A percentile compares a stretch with the other conserved stretches of the same genome.
These are phyloP conservation scores for Mycena capillaripes DNA, from an alignment of 768 basidiomycete species.

Conservation along the genomic window DNA sequence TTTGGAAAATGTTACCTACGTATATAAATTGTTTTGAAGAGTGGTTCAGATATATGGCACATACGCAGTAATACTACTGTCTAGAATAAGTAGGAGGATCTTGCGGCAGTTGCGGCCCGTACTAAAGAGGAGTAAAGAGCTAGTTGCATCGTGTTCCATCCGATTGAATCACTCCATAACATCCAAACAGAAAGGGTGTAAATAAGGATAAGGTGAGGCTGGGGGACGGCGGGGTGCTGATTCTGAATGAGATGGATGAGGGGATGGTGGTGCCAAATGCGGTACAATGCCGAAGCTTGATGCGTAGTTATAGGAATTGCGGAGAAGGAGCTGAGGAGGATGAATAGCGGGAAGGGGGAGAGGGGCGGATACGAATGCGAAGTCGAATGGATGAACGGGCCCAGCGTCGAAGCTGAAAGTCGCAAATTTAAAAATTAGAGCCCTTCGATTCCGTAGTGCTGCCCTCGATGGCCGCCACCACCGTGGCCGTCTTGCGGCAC, in stretches of 20 bases:
- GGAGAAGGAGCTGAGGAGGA: not conserved
- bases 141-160: not conserved
- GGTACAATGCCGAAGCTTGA: not conserved
- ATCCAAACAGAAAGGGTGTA: constrained; percentile 24
- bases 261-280: not conserved
- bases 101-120: too few species aligned
- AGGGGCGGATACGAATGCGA: constrained; percentile 14
- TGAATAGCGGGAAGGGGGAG: not conserved
- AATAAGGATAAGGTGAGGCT: constrained; percentile 31
- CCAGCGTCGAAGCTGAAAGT: not conserved
- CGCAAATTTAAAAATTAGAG: constrained; percentile 21
- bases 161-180: constrained; percentile 17
- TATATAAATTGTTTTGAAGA: too few species aligned
- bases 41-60: too few species aligned
- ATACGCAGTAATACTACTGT: constrained; percentile 32
- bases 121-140: not conserved
- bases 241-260: not conserved
- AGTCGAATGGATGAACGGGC: too few species aligned
- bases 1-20: too few species aligned
- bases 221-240: constrained; percentile 5
- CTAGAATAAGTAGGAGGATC: constrained; percentile 18
- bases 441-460: constrained; percentile 66
- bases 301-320: not conserved
- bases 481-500: constrained; percentile 76
- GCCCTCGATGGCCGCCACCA: constrained; percentile 70